phyloP scores from a whole-genome alignment of 495 filamentous ascomycete species.

The Hyaloscypha finlandica region DNA sequence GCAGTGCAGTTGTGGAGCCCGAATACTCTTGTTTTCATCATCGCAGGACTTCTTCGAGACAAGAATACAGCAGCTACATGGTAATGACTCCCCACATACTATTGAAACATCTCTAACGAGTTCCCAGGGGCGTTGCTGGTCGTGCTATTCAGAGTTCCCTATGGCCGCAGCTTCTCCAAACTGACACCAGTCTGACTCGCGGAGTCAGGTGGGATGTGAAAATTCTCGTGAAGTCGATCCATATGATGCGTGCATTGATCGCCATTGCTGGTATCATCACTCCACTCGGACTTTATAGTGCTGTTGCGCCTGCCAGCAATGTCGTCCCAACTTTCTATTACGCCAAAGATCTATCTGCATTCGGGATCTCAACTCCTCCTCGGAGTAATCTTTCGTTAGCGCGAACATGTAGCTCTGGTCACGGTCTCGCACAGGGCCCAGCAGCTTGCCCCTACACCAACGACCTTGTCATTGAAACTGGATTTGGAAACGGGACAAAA shows the following conservation, averaged over 20 bases:
- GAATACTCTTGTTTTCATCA: constrained; percentile 13
- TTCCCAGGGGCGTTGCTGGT: constrained; percentile 13
- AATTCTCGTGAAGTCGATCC: not conserved
- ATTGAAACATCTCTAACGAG: not conserved
- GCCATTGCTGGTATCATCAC: constrained; percentile 21
- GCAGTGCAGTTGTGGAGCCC: no score
- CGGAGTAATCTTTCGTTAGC: constrained; percentile 15
- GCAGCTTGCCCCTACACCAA: constrained; percentile 19
- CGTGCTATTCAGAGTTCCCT: constrained; percentile 11
- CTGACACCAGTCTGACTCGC: constrained; percentile 13
- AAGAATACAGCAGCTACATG: constrained; percentile 23
- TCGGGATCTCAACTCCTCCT: constrained; percentile 19
- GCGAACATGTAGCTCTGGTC: constrained; percentile 12
- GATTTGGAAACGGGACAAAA: not conserved
- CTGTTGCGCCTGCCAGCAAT: not conserved
- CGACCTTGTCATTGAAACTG: not conserved
- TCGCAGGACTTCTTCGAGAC: constrained; percentile 15
- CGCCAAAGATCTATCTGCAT: constrained; percentile 11
- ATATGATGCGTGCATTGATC: not conserved
- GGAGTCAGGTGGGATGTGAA: constrained; percentile 13
- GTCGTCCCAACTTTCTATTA: constrained; percentile 6
- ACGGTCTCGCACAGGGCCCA: not conserved
- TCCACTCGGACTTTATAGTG: constrained; percentile 22
- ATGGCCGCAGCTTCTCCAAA: constrained; percentile 19
- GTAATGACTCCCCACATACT: constrained; percentile 7